Conservation (phyloP, 2,329 filamentous ascomycete species). For the Stylonectria norvegica region DNA sequence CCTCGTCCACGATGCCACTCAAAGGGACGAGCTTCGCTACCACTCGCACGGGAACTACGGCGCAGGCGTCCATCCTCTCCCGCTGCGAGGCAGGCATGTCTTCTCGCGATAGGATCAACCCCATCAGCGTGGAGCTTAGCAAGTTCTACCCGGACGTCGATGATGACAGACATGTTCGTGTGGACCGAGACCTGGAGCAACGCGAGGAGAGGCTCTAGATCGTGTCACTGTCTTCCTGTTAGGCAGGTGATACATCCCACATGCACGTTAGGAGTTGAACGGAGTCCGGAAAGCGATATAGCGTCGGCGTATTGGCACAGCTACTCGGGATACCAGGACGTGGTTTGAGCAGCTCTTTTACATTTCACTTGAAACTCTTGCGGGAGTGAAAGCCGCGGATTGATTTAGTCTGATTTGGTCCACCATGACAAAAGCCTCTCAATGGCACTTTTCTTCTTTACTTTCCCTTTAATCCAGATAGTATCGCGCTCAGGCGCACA, state of each 20-base stretch:
- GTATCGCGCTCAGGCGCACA: constrained; percentile 14
- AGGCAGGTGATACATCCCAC: too few species aligned
- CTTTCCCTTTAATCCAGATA: constrained; percentile 6
- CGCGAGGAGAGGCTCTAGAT: constrained; percentile 31
- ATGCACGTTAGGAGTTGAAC: neutral
- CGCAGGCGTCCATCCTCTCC: constrained; percentile 23
- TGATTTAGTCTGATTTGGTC: too few species aligned
- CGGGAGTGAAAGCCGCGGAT: neutral
- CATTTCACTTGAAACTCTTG: neutral
- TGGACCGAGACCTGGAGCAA: constrained; percentile 31
- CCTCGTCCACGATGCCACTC: constrained; percentile 18
- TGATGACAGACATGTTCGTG: constrained; percentile 21
- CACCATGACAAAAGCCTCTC: neutral
- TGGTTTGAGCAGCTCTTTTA: neutral
- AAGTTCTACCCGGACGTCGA: constrained; percentile 25
- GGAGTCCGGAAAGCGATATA: neutral
- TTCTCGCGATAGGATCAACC: constrained; percentile 20
- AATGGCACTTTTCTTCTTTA: constrained; percentile 1
- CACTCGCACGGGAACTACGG: constrained; percentile 11
- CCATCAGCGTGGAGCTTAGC: constrained; percentile 32
- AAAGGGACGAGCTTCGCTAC: constrained; percentile 22
- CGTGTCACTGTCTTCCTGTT: neutral
- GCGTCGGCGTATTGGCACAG: neutral
- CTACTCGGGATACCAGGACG: neutral
- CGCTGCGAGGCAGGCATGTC: constrained; percentile 22